These are phyloP conservation scores for Isoetes taiwanensis DNA, from an alignment of 75 land plant genomes.

Conservation along the genomic window DNA sequence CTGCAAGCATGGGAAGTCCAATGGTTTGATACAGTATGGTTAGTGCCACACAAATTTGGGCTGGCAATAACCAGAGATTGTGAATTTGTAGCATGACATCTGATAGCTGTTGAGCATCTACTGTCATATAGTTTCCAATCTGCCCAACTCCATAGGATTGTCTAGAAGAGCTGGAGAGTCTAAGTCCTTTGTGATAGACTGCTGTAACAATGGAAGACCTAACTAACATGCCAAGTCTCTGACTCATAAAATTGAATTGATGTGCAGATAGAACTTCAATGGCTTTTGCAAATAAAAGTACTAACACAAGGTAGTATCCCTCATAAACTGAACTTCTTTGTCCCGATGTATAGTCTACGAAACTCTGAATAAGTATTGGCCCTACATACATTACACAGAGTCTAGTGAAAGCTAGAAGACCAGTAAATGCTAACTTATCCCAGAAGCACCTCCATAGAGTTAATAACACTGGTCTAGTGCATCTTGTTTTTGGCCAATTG, in stretches of 20 bases:
- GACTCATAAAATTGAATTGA: constrained; percentile 24
- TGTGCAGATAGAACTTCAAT: constrained; percentile 28
- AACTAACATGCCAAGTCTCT: constrained; percentile 18
- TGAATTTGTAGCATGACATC: constrained; percentile 26
- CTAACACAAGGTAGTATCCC: constrained; percentile 16
- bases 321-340: neutral
- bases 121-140: constrained; percentile 35
- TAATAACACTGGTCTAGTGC: constrained; percentile 10
- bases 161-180: constrained; percentile 27
- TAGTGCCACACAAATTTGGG: constrained; percentile 26
- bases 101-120: constrained; percentile 24
- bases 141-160: constrained; percentile 24
- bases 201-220: constrained; percentile 20
- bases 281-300: constrained; percentile 19
- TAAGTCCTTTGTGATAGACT: constrained; percentile 26
- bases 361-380: constrained; percentile 51
- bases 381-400: constrained; percentile 53
- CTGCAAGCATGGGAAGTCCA: constrained; percentile 29
- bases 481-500: constrained; percentile 21
- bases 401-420: constrained; percentile 29
- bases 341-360: constrained; percentile 33
- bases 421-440: constrained; percentile 11
- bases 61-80: constrained; percentile 33
- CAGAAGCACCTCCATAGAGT: constrained; percentile 33
- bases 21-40: constrained; percentile 21